Percentiles rank a stretch among this genome's conserved stretches.
These are phyloP conservation scores for Daldinia sp. DNA, from an alignment of 2,329 filamentous ascomycete species.

Conservation along the genomic window DNA sequence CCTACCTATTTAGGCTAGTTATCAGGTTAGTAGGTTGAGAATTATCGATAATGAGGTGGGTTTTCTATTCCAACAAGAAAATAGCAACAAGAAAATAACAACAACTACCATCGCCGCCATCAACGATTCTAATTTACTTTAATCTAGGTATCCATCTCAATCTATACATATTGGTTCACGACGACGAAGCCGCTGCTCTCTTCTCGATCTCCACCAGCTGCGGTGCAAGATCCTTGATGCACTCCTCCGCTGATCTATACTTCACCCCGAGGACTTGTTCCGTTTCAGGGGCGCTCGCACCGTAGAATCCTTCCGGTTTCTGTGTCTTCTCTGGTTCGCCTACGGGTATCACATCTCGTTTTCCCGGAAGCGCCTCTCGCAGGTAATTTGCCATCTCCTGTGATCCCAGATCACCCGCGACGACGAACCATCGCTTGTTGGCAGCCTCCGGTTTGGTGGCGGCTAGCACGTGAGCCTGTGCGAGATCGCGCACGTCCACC, in stretches of 20 bases:
- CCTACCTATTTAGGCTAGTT: too few relatives aligned
- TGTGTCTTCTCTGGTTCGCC: conserved; percentile 27
- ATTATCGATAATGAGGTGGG: neutral
- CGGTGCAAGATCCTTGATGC: conserved; percentile 34
- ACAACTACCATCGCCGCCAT: too few relatives aligned
- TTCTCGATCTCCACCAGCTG: conserved; percentile 38
- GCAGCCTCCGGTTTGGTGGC: conserved; percentile 38
- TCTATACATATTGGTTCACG: neutral
- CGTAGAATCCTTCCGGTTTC: conserved; percentile 35
- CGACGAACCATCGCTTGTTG: conserved; percentile 39
- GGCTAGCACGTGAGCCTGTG: conserved; percentile 40
- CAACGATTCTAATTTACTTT: too few relatives aligned
- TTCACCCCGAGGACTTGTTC: conserved; percentile 36
- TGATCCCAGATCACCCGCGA: conserved; percentile 31
- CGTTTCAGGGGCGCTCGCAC: conserved; percentile 27
- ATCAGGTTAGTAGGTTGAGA: neutral
- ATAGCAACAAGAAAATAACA: too few relatives aligned
- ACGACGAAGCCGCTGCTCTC: conserved; percentile 6
- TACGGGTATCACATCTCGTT: conserved; percentile 33
- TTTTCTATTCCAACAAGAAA: neutral
- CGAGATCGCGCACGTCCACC: conserved; percentile 44
- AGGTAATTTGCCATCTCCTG: conserved; percentile 37
- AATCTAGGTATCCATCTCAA: neutral
- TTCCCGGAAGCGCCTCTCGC: conserved; percentile 32
- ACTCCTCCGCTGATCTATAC: conserved; percentile 34